Percentiles rank a stretch among this genome's conserved stretches.
These are phyloP conservation scores for Epicoccum nigrum DNA, from an alignment of 2,329 filamentous ascomycete species.

Conservation along the genomic window DNA sequence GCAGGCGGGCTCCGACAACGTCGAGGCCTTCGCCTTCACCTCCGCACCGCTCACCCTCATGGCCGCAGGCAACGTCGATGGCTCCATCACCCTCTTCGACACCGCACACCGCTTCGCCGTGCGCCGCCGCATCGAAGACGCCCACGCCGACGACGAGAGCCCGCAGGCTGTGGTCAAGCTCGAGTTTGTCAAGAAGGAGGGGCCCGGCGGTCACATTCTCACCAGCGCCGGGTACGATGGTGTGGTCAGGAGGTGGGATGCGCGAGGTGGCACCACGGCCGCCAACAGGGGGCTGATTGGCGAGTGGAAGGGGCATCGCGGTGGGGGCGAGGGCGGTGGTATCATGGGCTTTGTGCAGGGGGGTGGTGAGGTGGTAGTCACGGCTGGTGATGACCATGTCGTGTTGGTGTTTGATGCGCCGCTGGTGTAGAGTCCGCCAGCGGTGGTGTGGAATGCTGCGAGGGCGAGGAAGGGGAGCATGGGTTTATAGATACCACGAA, in stretches of 20 bases:
- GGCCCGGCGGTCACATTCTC: slow-evolving; percentile 66
- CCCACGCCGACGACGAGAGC: slow-evolving; percentile 73
- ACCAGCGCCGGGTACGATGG: slow-evolving; percentile 94
- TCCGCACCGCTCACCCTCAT: slow-evolving; percentile 66
- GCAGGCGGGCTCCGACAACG: slow-evolving; percentile 76
- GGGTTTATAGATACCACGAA: too few species aligned
- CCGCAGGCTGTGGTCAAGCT: slow-evolving; percentile 92
- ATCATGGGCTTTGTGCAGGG: slow-evolving; percentile 88
- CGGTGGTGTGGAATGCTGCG: too few species aligned
- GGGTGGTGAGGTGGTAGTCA: slow-evolving; percentile 77
- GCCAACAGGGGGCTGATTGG: slow-evolving; percentile 74
- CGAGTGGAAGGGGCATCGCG: slow-evolving; percentile 90
- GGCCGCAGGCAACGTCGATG: slow-evolving; percentile 68
- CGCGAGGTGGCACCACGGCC: slow-evolving; percentile 68
- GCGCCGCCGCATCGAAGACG: slow-evolving; percentile 79
- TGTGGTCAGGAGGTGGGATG: slow-evolving; percentile 87
- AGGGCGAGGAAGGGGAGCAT: too few species aligned
- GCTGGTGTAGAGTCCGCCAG: slow-evolving; percentile 5
- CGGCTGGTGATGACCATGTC: slow-evolving; percentile 80
- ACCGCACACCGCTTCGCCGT: slow-evolving; percentile 84
- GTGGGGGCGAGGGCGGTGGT: slow-evolving; percentile 84
- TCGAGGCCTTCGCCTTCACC: slow-evolving; percentile 76
- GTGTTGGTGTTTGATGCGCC: slow-evolving; percentile 37
- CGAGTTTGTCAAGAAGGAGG: slow-evolving; percentile 71
- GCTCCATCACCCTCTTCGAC: slow-evolving; percentile 83